Evolutionary conservation across 2,329 filamentous ascomycete genomes (phyloP).

Genomic region (Pseudogymnoascus sp.): DNA sequence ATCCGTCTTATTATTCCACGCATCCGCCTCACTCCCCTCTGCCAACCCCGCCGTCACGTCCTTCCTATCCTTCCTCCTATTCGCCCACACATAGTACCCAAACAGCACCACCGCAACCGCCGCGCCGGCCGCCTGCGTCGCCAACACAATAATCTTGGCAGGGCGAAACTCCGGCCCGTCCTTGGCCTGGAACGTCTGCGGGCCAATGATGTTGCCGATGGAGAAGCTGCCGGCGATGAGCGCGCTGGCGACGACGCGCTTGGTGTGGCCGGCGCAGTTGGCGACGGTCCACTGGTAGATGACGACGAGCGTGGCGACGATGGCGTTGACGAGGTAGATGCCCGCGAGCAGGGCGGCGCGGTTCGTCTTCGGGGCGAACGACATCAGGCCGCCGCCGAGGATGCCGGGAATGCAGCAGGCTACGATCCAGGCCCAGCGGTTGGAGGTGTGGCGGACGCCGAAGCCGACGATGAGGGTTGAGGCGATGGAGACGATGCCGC

Average conservation of each 20-base stretch:
- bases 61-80: constrained; percentile 33
- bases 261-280: constrained; percentile 43
- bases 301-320: constrained; percentile 37
- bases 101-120: constrained; percentile 37
- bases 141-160: constrained; percentile 45
- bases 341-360: constrained; percentile 39
- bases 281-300: constrained; percentile 40
- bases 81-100: constrained; percentile 42
- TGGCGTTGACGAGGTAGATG: constrained; percentile 44
- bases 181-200: constrained; percentile 43
- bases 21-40: constrained; percentile 30
- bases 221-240: constrained; percentile 42
- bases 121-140: constrained; percentile 29
- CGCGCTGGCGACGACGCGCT: constrained; percentile 41
- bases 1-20: constrained; percentile 46
- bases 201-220: constrained; percentile 47
- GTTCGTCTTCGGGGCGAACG: constrained; percentile 40
- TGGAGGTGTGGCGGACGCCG: constrained; percentile 38
- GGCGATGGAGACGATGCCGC: constrained; percentile 43
- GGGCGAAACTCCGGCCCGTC: constrained; percentile 43
- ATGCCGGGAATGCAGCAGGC: constrained; percentile 38
- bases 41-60: constrained; percentile 24
- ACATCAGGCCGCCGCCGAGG: constrained; percentile 38
- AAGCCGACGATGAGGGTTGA: constrained; percentile 41
- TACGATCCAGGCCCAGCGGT: constrained; percentile 44